phyloP scores from a whole-genome alignment of 1,284 basidiomycete genomes.

The Irpex rosettiformis region DNA sequence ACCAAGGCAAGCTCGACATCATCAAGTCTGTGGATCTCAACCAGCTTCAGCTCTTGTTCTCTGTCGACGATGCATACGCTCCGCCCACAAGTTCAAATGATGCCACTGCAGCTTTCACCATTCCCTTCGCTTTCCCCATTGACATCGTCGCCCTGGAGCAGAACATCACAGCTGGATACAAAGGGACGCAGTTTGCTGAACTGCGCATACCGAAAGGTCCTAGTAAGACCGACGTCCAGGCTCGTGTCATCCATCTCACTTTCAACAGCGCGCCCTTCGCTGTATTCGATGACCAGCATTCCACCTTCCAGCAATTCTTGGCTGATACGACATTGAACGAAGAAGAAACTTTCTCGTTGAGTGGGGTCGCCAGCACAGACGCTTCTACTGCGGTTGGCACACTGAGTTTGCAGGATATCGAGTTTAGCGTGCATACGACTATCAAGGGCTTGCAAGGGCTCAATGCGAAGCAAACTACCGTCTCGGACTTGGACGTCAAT shows the following conservation, averaged over 20 bases:
- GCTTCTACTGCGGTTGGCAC: constrained; percentile 73
- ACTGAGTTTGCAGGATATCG: constrained; percentile 57
- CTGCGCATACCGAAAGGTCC: constrained; percentile 61
- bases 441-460: constrained; percentile 71
- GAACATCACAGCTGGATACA: constrained; percentile 55
- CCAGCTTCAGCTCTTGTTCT: constrained; percentile 63
- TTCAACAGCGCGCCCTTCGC: constrained; percentile 65
- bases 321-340: constrained; percentile 57
- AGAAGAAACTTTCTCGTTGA: constrained; percentile 51
- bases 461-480: constrained; percentile 53
- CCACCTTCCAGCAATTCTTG: constrained; percentile 61
- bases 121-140: constrained; percentile 73
- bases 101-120: constrained; percentile 59
- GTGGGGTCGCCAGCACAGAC: constrained; percentile 56
- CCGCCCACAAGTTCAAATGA: constrained; percentile 60
- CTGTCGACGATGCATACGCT: constrained; percentile 47
- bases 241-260: constrained; percentile 59
- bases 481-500: constrained; percentile 65
- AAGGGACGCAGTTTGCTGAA: constrained; percentile 57
- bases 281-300: constrained; percentile 49
- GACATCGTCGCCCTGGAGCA: constrained; percentile 63
- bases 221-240: constrained; percentile 58
- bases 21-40: constrained; percentile 68
- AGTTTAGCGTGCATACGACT: constrained; percentile 59
- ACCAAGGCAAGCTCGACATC: constrained; percentile 57